Base-by-base conservation (phyloP, 371 early-diverging fungal genomes). In the Syncephalastrum sp. region DNA sequence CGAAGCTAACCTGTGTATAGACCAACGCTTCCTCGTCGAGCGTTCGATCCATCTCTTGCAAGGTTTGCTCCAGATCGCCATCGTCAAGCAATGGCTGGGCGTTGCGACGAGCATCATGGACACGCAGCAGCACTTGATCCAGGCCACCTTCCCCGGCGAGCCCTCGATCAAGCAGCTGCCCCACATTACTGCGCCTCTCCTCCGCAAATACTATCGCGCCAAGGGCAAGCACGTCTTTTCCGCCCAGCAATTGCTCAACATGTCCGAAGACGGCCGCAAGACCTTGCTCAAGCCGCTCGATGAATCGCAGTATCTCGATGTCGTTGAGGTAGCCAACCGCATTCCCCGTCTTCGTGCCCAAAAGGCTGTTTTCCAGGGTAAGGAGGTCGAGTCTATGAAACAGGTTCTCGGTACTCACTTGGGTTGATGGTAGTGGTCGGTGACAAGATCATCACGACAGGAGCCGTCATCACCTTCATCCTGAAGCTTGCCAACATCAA, bases 141-240 rank as follows among this genome's bases (percentile, higher is more conserved):
- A 98, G 72, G 93, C 90, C 45, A 82, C 85, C 23, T 83, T 81
- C 63, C 75, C 80, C 58, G 75, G 86, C 60, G 89, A 85, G 43
- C 79, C 91, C 8, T 89, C 91, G 24, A 72, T 97, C 19, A 75
- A 87, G 55, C 96, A 96, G 74, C 75, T 98, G 47, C 97, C 97
- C 43, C 81, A 85, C 38, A 70, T 91, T 43, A 69, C 71, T 51
- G 69, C 69, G 41, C 62, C 82, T 16, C 68, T 82, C 14, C 43
- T 74, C 14, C 74, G 75, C 21, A 59, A 65, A 6, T 65, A 65
- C 24, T 57, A 61, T 23, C 70, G 67, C 5, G 50, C 48, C 52
- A 68, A 65, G 47, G 76, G 69, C 55, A 64, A 50, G 16, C 60
- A 66, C 47, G 52, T 79, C 21, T 61, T 57, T 16, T 82, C 82